phyloP scores from a whole-genome alignment of 2,329 filamentous ascomycete species.

The Xylaria sp. region DNA sequence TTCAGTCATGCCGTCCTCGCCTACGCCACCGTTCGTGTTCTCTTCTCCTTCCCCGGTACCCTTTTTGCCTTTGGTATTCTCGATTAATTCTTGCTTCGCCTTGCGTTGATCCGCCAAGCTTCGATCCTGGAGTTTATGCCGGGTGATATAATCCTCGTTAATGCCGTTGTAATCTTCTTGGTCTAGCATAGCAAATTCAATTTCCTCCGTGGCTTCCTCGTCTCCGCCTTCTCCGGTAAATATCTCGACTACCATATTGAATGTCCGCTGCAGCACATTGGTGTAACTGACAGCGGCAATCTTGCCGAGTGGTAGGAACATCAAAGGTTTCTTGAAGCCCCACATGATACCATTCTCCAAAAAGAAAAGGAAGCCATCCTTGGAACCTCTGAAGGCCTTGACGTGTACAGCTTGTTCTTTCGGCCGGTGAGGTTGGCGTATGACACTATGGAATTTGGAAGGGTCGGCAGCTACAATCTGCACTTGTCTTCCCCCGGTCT shows the following conservation, averaged over 20 bases:
- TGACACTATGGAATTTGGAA: constrained; percentile 65
- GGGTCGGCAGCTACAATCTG: constrained; percentile 64
- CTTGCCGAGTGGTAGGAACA: constrained; percentile 70
- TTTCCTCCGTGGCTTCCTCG: constrained; percentile 64
- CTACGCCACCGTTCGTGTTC: constrained; percentile 56
- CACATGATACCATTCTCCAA: constrained; percentile 73
- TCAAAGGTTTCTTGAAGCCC: constrained; percentile 75
- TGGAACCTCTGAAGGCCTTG: constrained; percentile 72
- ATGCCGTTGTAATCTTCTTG: constrained; percentile 74
- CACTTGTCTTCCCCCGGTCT: constrained; percentile 58
- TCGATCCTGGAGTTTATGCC: constrained; percentile 70
- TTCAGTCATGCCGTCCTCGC: constrained; percentile 60
- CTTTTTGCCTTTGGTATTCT: constrained; percentile 64
- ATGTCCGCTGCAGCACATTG: constrained; percentile 73
- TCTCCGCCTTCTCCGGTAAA: constrained; percentile 55
- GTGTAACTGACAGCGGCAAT: constrained; percentile 74
- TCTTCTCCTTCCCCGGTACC: constrained; percentile 53
- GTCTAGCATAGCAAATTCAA: constrained; percentile 76
- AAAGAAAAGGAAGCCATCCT: constrained; percentile 76
- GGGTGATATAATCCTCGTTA: constrained; percentile 69
- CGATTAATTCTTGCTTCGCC: constrained; percentile 69
- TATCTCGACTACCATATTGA: constrained; percentile 73
- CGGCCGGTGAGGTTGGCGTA: constrained; percentile 67
- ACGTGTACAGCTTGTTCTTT: constrained; percentile 73
- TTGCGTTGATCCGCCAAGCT: constrained; percentile 76